Evolutionary conservation across 495 filamentous ascomycete genomes (phyloP).

Genomic region (Neurospora sp.): DNA sequence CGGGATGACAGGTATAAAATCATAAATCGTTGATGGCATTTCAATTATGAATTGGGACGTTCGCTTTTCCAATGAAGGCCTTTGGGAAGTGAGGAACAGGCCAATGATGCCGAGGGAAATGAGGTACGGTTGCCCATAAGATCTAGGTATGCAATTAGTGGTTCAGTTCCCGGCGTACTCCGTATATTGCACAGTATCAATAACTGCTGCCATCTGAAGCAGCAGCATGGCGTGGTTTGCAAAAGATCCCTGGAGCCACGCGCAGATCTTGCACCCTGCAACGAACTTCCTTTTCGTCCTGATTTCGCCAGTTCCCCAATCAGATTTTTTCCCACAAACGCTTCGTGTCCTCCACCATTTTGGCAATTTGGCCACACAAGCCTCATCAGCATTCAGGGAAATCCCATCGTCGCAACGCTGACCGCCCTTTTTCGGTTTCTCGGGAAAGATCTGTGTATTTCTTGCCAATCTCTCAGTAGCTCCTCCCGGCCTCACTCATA

Average conservation of each 20-base stretch:
- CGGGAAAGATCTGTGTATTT: not conserved
- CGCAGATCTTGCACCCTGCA: conserved; percentile 20
- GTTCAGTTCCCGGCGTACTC: not conserved
- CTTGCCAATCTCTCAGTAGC: not conserved
- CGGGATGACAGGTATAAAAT: not conserved
- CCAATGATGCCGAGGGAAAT: not conserved
- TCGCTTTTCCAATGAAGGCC: not conserved
- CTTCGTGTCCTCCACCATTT: not conserved
- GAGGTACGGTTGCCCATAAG: not conserved
- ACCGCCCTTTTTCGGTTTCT: not conserved
- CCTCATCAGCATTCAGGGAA: not conserved
- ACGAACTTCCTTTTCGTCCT: conserved; percentile 1
- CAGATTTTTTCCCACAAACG: not conserved
- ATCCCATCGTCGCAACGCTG: not conserved
- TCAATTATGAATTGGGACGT: not conserved
- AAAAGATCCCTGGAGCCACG: conserved; percentile 28
- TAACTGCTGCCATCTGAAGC: conserved; percentile 14
- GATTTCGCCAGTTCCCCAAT: not conserved
- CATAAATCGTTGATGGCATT: not conserved
- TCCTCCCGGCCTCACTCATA: not conserved
- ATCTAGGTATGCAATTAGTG: not conserved
- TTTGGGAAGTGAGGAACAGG: not conserved
- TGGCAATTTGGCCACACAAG: not conserved
- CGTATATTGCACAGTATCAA: not conserved
- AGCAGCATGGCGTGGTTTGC: conserved; percentile 15